These are phyloP conservation scores for Aspergillus amoenus DNA, from an alignment of 2,329 filamentous ascomycete species.

Conservation along the genomic window DNA sequence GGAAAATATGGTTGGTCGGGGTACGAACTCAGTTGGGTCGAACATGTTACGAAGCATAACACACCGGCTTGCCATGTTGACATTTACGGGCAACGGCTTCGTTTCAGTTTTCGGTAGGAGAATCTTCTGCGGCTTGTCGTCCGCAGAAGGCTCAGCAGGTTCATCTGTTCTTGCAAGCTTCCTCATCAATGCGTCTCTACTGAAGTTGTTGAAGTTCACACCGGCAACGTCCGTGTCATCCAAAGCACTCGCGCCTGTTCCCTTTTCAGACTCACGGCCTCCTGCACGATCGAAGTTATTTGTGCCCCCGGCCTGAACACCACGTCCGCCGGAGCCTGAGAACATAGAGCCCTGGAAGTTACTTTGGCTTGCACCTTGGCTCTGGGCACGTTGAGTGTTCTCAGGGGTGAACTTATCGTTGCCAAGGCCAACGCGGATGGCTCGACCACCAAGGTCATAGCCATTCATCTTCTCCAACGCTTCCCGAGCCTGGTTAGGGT, in stretches of 20 bases:
- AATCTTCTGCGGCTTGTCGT: conserved; percentile 69
- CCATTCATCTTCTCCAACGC: conserved; percentile 99
- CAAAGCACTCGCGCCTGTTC: conserved; percentile 83
- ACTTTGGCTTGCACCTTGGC: conserved; percentile 64
- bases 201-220: conserved; percentile 99
- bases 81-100: conserved; percentile 77
- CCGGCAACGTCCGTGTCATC: conserved; percentile 97
- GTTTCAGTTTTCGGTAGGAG: conserved; percentile 76
- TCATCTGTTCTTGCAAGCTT: conserved; percentile 97
- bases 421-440: conserved; percentile 96
- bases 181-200: conserved; percentile 96
- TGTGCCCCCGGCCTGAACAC: conserved; percentile 72
- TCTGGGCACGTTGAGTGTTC: conserved; percentile 89
- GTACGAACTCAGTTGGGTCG: conserved; percentile 80
- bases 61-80: conserved; percentile 90
- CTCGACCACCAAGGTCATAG: conserved; percentile 94
- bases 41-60: conserved; percentile 96
- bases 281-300: conserved; percentile 86
- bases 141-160: conserved; percentile 56
- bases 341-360: conserved; percentile 87
- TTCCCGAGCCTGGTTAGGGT: conserved; percentile 87
- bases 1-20: neutral
- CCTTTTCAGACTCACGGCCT: conserved; percentile 84
- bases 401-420: conserved; percentile 99
- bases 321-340: conserved; percentile 84